A percentile compares a stretch with the other conserved stretches of the same genome.
Conservation (phyloP, 1,284 basidiomycete genomes). For the Fistulina hepatica region DNA sequence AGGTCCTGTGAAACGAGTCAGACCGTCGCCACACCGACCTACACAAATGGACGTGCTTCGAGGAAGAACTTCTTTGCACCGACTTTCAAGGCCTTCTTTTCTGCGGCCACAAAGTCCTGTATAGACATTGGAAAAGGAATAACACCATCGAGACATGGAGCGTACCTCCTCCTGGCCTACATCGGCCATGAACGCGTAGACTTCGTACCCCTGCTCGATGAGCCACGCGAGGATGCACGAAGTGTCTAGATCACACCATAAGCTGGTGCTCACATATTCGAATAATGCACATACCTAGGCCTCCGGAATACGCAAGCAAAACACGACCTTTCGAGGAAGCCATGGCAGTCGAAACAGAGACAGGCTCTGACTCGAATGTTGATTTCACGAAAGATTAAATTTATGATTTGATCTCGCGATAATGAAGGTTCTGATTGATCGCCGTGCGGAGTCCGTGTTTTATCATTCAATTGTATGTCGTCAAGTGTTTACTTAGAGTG, state of each 20-base stretch:
- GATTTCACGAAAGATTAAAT: too few relatives aligned
- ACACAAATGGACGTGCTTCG: slow-evolving; percentile 39
- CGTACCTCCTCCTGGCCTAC: slow-evolving; percentile 93
- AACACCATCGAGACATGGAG: background rate
- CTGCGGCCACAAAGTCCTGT: slow-evolving; percentile 91
- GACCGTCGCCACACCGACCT: background rate
- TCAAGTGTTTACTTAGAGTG: too few relatives aligned
- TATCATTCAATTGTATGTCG: too few relatives aligned
- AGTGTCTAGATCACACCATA: slow-evolving; percentile 51
- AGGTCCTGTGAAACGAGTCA: slow-evolving; percentile 55
- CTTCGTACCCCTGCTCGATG: slow-evolving; percentile 96
- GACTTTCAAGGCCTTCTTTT: slow-evolving; percentile 83
- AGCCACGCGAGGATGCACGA: slow-evolving; percentile 96
- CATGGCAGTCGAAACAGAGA: slow-evolving; percentile 8
- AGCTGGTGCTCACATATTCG: slow-evolving; percentile 3
- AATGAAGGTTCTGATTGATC: too few relatives aligned
- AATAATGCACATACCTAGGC: slow-evolving; percentile 63
- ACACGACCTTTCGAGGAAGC: slow-evolving; percentile 52
- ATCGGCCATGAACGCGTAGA: slow-evolving; percentile 98
- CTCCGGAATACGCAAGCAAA: slow-evolving; percentile 94
- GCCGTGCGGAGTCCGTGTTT: too few relatives aligned
- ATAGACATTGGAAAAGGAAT: background rate
- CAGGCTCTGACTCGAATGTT: background rate
- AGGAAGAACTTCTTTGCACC: slow-evolving; percentile 95
- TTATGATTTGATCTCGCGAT: too few relatives aligned